Evolutionary conservation across 495 filamentous ascomycete genomes (phyloP), one percentile per base, ranked within the genome.

Genomic region (Aspergillus sclerotioniger): DNA sequence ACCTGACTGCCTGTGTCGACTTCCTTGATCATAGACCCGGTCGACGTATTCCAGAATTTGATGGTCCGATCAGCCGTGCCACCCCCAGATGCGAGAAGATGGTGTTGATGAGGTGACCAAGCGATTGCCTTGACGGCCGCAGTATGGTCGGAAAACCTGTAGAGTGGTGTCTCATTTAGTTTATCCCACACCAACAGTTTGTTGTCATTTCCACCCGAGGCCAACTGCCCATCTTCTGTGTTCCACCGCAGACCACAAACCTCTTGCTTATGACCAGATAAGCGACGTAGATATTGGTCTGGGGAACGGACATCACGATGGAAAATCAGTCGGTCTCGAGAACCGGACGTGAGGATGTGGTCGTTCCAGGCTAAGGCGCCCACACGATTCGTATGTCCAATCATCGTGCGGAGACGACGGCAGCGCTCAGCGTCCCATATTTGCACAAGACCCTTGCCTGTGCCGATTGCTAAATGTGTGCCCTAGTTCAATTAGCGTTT

Each of bases 171-270:
- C 56, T 92, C 88, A 33, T 82, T 88, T 52, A 96, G 76, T 66
- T 93, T 93, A 71, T 98, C 95, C 94, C 94, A 98, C 15, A 98
- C 92, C 82, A 98, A 90, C 47, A 98, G 77, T 61, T 96, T 96
- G 76, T 98, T 98, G 72, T 98, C 94, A 71, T 98, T 98, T 1
- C 95, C 95, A 29, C 94, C 94, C 16, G 89, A 92, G n/a, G 94
- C 94, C 28, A 98, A 77, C 69, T 98, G 95, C 3, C 91, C 90
- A 66, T 96, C 92, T 59, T 96, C 91, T 25, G 87, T 88, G 63
- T 98, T 98, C 94, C 94, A 98, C 66, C 90, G 89, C 53, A 98
- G 76, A n/a, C 94, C 94, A 67, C 94, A 98, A 13, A 98, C 90
- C 74, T 98, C 94, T 76, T 98, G 94, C 71, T 98, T 98, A 73